These are phyloP conservation scores for Clavispora carvajalis DNA, from an alignment of 805 yeast species.

Conservation along the genomic window DNA sequence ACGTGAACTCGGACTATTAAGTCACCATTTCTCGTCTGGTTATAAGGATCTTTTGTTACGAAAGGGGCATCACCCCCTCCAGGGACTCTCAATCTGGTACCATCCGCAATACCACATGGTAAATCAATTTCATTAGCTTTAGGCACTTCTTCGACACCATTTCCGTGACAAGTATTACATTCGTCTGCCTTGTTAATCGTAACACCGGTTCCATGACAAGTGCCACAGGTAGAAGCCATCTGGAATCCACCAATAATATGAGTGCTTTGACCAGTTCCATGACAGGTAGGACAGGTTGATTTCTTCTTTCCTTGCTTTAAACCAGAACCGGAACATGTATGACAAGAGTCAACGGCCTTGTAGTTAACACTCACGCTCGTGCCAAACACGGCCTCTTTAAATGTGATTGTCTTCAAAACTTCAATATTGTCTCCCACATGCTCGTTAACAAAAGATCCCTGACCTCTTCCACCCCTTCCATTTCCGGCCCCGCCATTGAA, in stretches of 20 bases:
- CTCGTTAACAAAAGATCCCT: constrained; percentile 57
- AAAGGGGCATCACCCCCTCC: constrained; percentile 89
- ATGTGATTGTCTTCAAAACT: constrained; percentile 63
- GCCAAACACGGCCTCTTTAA: constrained; percentile 88
- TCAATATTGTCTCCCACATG: constrained; percentile 88
- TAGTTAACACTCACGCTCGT: constrained; percentile 60
- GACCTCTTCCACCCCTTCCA: constrained; percentile 33
- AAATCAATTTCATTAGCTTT: constrained; percentile 77
- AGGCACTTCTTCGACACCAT: constrained; percentile 67
- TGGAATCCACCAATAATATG: constrained; percentile 93
- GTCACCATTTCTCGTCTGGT: constrained; percentile 76
- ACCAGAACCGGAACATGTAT: constrained; percentile 81
- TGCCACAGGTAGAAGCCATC: constrained; percentile 87
- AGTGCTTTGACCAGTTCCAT: constrained; percentile 88
- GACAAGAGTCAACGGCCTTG: constrained; percentile 70
- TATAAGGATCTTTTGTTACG: constrained; percentile 66
- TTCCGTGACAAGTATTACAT: constrained; percentile 81
- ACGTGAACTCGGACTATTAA: constrained; percentile 78
- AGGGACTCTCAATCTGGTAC: constrained; percentile 74
- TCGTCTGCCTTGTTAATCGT: constrained; percentile 59
- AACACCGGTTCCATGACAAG: constrained; percentile 89
- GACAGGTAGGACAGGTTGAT: constrained; percentile 78
- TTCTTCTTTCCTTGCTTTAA: constrained; percentile 70
- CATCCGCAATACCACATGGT: constrained; percentile 87
- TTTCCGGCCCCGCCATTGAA: constrained; percentile 39